Conservation (phyloP, 768 basidiomycete species). For the Inosperma sp. region DNA sequence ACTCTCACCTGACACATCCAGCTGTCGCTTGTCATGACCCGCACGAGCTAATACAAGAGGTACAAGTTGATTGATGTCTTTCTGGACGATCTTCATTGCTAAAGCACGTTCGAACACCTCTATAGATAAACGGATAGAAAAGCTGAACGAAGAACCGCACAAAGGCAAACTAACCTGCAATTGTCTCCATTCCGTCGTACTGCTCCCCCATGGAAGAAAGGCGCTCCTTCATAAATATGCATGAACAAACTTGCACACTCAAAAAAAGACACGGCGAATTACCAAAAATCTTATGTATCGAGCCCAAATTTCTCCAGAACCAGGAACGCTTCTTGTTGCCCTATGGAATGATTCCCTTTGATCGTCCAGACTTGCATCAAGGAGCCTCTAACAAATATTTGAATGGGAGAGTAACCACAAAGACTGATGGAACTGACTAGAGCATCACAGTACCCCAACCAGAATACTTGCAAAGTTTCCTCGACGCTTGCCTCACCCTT, state of each 20-base stretch:
- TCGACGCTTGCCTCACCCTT: slow-evolving; percentile 53
- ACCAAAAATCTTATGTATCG: slow-evolving; percentile 72
- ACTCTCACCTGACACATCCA: slow-evolving; percentile 47
- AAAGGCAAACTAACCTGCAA: slow-evolving; percentile 26
- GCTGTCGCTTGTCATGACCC: slow-evolving; percentile 54
- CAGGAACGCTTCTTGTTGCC: slow-evolving; percentile 69
- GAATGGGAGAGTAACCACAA: background rate
- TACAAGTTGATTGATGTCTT: slow-evolving; percentile 61
- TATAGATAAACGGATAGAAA: slow-evolving; percentile 22
- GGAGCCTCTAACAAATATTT: slow-evolving; percentile 37
- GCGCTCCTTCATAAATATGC: slow-evolving; percentile 38
- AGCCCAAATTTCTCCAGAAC: slow-evolving; percentile 75
- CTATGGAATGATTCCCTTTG: slow-evolving; percentile 46
- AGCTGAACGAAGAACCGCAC: slow-evolving; percentile 8
- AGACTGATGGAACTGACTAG: slow-evolving; percentile 43
- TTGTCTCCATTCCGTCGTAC: slow-evolving; percentile 28
- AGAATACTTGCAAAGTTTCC: slow-evolving; percentile 57
- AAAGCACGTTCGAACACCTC: slow-evolving; percentile 59
- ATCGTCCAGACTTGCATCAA: slow-evolving; percentile 38
- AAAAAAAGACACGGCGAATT: slow-evolving; percentile 16
- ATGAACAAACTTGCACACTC: background rate
- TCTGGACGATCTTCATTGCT: slow-evolving; percentile 47
- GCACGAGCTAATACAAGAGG: slow-evolving; percentile 61
- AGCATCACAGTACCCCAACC: slow-evolving; percentile 69
- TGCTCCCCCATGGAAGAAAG: slow-evolving; percentile 26